Conservation (phyloP, 495 filamentous ascomycete genomes). For the Neurospora sp. region DNA sequence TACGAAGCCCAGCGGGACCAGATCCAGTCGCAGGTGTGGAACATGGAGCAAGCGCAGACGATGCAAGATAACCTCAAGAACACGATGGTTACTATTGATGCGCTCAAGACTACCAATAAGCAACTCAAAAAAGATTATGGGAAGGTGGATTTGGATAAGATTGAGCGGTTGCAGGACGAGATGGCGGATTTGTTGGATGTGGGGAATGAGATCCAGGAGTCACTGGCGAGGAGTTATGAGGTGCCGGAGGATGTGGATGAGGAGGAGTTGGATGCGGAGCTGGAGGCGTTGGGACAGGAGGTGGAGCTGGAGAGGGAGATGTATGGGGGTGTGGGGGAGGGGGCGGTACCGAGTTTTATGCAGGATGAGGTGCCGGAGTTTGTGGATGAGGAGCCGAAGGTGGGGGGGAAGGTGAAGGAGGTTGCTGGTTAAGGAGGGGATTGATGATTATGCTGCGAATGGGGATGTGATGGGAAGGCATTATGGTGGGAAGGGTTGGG, state of each 20-base stretch:
- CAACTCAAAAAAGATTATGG: constrained; percentile 90
- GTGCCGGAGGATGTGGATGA: constrained; percentile 97
- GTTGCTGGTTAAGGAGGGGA: constrained; percentile 40
- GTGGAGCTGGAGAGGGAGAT: constrained; percentile 58
- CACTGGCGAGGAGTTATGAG: constrained; percentile 86
- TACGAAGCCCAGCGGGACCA: constrained; percentile 94
- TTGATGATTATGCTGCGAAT: background rate
- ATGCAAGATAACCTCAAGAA: constrained; percentile 99
- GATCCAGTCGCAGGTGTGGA: constrained; percentile 91
- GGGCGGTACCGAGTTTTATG: constrained; percentile 71
- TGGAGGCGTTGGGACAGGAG: constrained; percentile 90
- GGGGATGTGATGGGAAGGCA: background rate
- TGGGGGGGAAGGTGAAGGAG: constrained; percentile 66
- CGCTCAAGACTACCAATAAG: constrained; percentile 94
- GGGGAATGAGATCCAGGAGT: constrained; percentile 97
- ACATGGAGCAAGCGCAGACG: constrained; percentile 98
- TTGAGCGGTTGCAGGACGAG: constrained; percentile 96
- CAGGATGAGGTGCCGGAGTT: constrained; percentile 72
- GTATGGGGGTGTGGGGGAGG: constrained; percentile 32
- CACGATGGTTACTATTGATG: constrained; percentile 96
- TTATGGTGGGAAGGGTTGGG: background rate
- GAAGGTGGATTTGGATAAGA: constrained; percentile 94
- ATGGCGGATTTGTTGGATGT: constrained; percentile 98
- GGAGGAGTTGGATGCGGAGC: constrained; percentile 90
- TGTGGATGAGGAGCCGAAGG: constrained; percentile 69